Percentiles rank a stretch among this genome's conserved stretches.
These are phyloP conservation scores for Schwanniomyces sp. DNA, from an alignment of 805 yeast species.

Conservation along the genomic window DNA sequence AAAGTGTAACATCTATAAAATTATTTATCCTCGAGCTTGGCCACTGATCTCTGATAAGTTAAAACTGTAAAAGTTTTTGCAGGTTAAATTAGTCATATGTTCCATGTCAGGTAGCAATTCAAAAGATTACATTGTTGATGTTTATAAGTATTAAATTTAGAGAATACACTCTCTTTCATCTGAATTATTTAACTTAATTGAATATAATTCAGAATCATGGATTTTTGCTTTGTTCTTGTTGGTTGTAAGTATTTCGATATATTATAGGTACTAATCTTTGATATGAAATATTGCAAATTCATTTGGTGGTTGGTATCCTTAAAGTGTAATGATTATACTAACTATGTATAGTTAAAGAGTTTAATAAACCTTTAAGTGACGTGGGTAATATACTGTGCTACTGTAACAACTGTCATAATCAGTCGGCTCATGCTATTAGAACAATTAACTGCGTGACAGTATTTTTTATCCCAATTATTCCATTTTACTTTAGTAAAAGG, in stretches of 20 bases:
- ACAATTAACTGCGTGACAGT: slow-evolving; percentile 53
- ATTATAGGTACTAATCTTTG: no score
- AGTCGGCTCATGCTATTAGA: slow-evolving; percentile 51
- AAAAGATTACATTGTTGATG: background rate
- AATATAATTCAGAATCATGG: slow-evolving; percentile 15
- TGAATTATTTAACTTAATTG: background rate
- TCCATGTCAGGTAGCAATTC: background rate
- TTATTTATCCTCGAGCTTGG: background rate
- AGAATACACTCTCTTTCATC: no score
- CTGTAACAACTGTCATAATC: slow-evolving; percentile 62
- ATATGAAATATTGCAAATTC: background rate
- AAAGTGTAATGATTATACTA: background rate
- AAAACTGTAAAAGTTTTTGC: background rate
- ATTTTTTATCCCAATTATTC: slow-evolving; percentile 56
- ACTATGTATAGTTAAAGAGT: slow-evolving; percentile 27
- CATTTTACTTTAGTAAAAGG: slow-evolving; percentile 52
- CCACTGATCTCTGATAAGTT: background rate
- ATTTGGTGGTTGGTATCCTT: no score
- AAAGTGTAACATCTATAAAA: background rate
- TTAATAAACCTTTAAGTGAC: slow-evolving; percentile 30
- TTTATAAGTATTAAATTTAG: no score
- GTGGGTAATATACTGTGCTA: slow-evolving; percentile 34
- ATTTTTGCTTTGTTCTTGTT: slow-evolving; percentile 30
- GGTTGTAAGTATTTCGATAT: slow-evolving; percentile 27
- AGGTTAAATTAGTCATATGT: background rate